Evolutionary conservation across 768 basidiomycete species (phyloP).

Genomic region (Pulveroboletus sp.): DNA sequence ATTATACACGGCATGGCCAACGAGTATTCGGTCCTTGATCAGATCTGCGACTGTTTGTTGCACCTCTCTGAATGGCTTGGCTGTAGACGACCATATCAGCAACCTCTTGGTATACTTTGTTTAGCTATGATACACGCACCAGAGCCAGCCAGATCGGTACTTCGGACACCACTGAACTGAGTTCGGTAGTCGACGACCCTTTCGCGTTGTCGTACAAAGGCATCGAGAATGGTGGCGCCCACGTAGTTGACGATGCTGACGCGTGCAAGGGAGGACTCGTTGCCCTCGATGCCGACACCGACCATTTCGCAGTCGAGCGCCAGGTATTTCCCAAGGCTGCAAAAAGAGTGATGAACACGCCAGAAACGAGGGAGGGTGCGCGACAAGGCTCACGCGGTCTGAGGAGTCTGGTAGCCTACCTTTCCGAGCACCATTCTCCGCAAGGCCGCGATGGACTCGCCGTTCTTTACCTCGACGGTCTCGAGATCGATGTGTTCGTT

Average conservation of each 20-base stretch:
- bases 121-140: constrained; percentile 10
- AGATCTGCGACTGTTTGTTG: constrained; percentile 75
- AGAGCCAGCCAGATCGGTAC: constrained; percentile 69
- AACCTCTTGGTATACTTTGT: too few species aligned
- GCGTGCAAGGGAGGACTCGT: constrained; percentile 13
- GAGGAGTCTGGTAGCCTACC: constrained; percentile 35
- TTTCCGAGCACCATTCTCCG: constrained; percentile 53
- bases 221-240: constrained; percentile 75
- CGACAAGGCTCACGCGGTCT: constrained; percentile 40
- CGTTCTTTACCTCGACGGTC: constrained; percentile 35
- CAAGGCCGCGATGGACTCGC: constrained; percentile 44
- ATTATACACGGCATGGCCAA: constrained; percentile 90
- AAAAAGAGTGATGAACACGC: constrained; percentile 1
- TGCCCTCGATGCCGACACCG: constrained; percentile 10
- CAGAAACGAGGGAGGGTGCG: not conserved
- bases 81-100: constrained; percentile 34
- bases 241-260: constrained; percentile 73
- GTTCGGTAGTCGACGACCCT: constrained; percentile 92
- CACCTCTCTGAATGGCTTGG: constrained; percentile 72
- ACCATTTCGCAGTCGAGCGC: constrained; percentile 75
- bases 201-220: constrained; percentile 82
- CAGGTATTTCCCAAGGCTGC: constrained; percentile 66
- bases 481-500: constrained; percentile 17
- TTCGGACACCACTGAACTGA: constrained; percentile 79
- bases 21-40: constrained; percentile 63